Evolutionary conservation across 106 monocot genomes (phyloP), one percentile per base, ranked within the genome.

Genomic region (Hemerocallis citrina): DNA sequence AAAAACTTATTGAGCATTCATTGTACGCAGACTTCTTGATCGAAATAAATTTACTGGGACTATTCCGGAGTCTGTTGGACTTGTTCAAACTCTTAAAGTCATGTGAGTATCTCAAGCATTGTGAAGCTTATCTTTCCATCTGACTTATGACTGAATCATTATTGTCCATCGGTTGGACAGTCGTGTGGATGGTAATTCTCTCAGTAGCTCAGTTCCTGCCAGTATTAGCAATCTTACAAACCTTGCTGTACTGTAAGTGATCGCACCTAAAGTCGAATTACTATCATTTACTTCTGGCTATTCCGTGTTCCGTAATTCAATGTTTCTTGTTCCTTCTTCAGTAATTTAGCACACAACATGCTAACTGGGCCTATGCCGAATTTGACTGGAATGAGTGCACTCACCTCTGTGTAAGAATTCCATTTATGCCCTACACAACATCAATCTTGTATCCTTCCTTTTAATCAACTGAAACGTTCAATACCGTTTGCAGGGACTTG

Each of bases 311-410:
- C n/a, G n/a, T n/a, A n/a, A n/a, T n/a, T n/a, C n/a, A n/a, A 38
- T 17, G 6, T 30, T 52, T 3, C 2, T 33, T 44, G 3, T 4
- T 31, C 19, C 42, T 43, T n/a, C 15, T 67, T 32, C 41, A 67
- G 67, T 17, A 55, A 56, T 57, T 45, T 67, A 45, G 67, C 67
- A 16, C 55, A 67, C 22, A 67, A 67, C 51, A 29, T 15, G 21
- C 45, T 67, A 57, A 57, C 19, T 15, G 67, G 67, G 22, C 56
- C 56, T 21, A 67, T 67, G 44, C 67, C 67, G 45, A 57, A 79
- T 42, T 58, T 85, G 1, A 62, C 76, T 21, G 73, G 65, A 27
- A 69, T 85, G 80, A 63, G 19, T 21, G 7, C 55, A 57, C 61
- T 80, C 9, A 54, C 36, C 52, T 64, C 44, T 40, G 32, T 80